These are phyloP conservation scores for Microsporum audouinii DNA, from an alignment of 2,329 filamentous ascomycete genomes.

Conservation along the genomic window DNA sequence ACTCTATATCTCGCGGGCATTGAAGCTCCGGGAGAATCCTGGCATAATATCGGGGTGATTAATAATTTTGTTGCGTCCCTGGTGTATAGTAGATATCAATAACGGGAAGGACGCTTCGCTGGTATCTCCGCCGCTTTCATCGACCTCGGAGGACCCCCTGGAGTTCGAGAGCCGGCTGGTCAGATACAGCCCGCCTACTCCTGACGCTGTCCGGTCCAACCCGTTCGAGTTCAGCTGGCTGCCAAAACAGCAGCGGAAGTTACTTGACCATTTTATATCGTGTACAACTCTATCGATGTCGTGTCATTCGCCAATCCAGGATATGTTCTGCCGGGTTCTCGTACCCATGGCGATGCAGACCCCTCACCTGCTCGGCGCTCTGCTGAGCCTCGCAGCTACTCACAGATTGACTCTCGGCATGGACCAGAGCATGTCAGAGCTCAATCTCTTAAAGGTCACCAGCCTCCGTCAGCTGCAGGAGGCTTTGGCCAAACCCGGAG, in stretches of 20 bases:
- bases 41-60: background rate
- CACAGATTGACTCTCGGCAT: conserved; percentile 23
- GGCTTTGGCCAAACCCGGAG: conserved; percentile 8
- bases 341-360: conserved; percentile 17
- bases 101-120: background rate
- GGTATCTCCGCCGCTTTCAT: background rate
- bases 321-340: conserved; percentile 15
- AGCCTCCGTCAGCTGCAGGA: conserved; percentile 11
- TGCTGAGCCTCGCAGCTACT: conserved; percentile 16
- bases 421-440: conserved; percentile 26
- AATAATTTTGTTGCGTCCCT: background rate
- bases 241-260: conserved; percentile 6
- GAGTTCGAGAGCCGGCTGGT: background rate
- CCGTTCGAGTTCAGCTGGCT: conserved; percentile 8
- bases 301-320: conserved; percentile 16
- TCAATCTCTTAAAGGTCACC: conserved; percentile 8
- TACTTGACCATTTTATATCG: conserved; percentile 25
- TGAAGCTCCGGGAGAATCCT: background rate
- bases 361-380: conserved; percentile 14
- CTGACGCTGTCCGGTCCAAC: background rate
- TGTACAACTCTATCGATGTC: conserved; percentile 25
- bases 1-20: background rate
- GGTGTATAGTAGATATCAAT: background rate
- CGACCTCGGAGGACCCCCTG: background rate
- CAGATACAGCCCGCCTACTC: background rate